Evolutionary conservation across 1,284 basidiomycete genomes (phyloP).

Genomic region (Grifola frondosa): DNA sequence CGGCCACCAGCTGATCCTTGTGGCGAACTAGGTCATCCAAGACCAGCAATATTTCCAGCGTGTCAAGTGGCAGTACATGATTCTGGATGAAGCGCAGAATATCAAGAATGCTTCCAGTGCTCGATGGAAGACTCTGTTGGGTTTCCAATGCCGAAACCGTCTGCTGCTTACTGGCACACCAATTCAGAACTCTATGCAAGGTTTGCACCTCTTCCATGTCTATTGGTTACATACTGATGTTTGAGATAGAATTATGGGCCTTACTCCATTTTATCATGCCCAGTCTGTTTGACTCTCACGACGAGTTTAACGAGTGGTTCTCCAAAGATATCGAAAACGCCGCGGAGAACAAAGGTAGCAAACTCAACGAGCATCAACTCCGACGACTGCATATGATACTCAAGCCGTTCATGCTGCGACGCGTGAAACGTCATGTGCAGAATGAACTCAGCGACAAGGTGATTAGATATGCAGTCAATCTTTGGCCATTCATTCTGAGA

Average conservation of each 20-base stretch:
- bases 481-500: too few species aligned
- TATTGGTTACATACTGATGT: neutral
- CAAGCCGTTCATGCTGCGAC: conserved; percentile 98
- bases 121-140: conserved; percentile 96
- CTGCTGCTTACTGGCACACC: conserved; percentile 96
- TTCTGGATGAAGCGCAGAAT: conserved; percentile 98
- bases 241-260: conserved; percentile 89
- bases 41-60: conserved; percentile 99
- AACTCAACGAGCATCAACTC: conserved; percentile 94
- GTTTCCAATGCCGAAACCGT: conserved; percentile 96
- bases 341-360: conserved; percentile 86
- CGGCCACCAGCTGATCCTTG: neutral
- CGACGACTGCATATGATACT: conserved; percentile 97
- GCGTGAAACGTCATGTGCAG: conserved; percentile 98
- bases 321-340: conserved; percentile 99
- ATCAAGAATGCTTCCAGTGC: conserved; percentile 99
- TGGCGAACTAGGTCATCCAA: conserved; percentile 72
- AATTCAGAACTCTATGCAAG: conserved; percentile 99
- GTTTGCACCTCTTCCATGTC: conserved; percentile 42
- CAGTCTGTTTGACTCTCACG: conserved; percentile 97
- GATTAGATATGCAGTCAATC: too few species aligned
- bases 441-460: conserved; percentile 99
- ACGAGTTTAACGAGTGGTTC: conserved; percentile 99
- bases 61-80: conserved; percentile 99
- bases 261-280: conserved; percentile 99